Conservation (phyloP, 2,329 filamentous ascomycete genomes). For the Hypoxylon sp. region DNA sequence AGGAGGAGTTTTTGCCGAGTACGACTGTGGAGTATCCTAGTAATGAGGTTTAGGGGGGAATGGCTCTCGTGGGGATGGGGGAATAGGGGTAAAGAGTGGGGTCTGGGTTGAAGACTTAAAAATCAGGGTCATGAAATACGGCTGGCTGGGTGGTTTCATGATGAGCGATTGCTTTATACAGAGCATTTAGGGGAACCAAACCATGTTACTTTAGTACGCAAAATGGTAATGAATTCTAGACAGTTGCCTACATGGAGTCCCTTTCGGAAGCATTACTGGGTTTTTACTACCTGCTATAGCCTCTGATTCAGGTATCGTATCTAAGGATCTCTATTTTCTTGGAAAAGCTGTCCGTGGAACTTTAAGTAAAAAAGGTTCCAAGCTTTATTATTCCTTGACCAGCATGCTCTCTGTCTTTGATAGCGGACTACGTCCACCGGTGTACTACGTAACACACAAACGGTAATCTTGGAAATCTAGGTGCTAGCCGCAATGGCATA, state of each 20-base stretch:
- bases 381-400: too few species aligned
- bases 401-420: too few species aligned
- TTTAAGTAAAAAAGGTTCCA: too few species aligned
- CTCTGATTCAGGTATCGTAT: too few species aligned
- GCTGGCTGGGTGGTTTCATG: neutral
- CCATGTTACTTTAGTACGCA: neutral
- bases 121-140: neutral
- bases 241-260: neutral
- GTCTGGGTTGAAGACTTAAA: neutral
- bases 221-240: slow-evolving; percentile 7
- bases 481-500: neutral
- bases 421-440: neutral
- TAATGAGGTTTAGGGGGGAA: slow-evolving; percentile 70
- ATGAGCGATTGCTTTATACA: neutral
- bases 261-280: neutral
- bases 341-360: too few species aligned
- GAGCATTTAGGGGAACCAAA: neutral
- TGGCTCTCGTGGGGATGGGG: too few species aligned
- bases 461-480: neutral
- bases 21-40: slow-evolving; percentile 78
- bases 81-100: slow-evolving; percentile 1
- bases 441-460: slow-evolving; percentile 3
- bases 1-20: slow-evolving; percentile 81
- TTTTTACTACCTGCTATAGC: too few species aligned
- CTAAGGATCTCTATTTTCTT: too few species aligned